These are phyloP conservation scores for Glaciozyma martinii DNA, from an alignment of 768 basidiomycete species.

Conservation along the genomic window DNA sequence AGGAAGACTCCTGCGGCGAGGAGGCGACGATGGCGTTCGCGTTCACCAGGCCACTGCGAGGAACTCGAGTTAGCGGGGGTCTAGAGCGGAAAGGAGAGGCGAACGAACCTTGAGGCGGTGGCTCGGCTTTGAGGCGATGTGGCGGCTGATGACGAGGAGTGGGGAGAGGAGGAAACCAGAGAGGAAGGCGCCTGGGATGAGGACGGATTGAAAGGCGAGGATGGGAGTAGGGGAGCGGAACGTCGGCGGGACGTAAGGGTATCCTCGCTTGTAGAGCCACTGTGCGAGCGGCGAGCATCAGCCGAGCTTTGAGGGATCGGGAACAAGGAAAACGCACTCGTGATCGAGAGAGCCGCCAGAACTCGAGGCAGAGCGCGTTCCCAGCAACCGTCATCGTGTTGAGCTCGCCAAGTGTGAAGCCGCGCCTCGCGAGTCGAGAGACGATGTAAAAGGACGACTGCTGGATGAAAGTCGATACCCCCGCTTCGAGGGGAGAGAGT, in stretches of 20 bases:
- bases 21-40: slow-evolving; percentile 66
- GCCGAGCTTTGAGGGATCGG: neutral
- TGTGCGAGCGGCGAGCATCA: neutral
- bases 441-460: slow-evolving; percentile 86
- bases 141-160: slow-evolving; percentile 78
- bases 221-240: slow-evolving; percentile 88
- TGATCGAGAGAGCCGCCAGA: slow-evolving; percentile 71
- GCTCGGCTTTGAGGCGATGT: slow-evolving; percentile 77
- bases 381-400: slow-evolving; percentile 81
- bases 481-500: slow-evolving; percentile 32
- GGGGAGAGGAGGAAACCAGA: slow-evolving; percentile 94
- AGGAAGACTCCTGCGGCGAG: slow-evolving; percentile 78
- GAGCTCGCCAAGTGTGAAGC: slow-evolving; percentile 90
- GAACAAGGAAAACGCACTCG: slow-evolving; percentile 48
- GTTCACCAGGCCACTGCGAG: slow-evolving; percentile 64
- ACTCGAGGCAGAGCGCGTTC: slow-evolving; percentile 74
- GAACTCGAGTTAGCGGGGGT: neutral
- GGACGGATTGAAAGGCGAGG: slow-evolving; percentile 79
- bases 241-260: slow-evolving; percentile 72
- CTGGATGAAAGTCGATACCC: slow-evolving; percentile 55
- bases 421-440: slow-evolving; percentile 80
- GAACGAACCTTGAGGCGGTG: slow-evolving; percentile 48
- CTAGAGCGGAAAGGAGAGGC: no score
- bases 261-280: slow-evolving; percentile 48
- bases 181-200: slow-evolving; percentile 83